Conservation (phyloP, 2,329 filamentous ascomycete genomes). For the Fusarium chuoi region DNA sequence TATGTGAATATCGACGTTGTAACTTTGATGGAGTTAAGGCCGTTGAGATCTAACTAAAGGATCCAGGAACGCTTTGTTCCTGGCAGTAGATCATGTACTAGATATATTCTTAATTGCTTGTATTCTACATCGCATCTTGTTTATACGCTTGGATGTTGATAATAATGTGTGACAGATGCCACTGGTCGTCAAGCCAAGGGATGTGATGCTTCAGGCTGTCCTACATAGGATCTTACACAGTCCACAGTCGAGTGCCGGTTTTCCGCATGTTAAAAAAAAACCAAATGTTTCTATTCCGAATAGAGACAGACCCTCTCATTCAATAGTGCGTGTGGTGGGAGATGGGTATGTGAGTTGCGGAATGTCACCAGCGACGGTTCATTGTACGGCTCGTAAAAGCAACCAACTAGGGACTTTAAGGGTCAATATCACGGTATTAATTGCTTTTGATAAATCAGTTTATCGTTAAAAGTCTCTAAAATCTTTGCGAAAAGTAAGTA, state of each 20-base stretch:
- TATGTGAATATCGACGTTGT: constrained; percentile 50
- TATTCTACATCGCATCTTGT: constrained; percentile 10
- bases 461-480: accelerated
- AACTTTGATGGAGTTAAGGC: constrained; percentile 53
- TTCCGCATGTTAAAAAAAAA: constrained; percentile 60
- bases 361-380: constrained; percentile 8
- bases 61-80: constrained; percentile 38
- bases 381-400: background rate
- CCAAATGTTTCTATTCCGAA: constrained; percentile 46
- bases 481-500: background rate
- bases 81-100: background rate
- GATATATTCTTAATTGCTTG: constrained; percentile 48
- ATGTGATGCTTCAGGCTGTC: constrained; percentile 64
- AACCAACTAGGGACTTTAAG: background rate
- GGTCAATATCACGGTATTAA: too few relatives aligned
- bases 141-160: background rate
- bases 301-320: constrained; percentile 41
- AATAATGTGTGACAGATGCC: background rate
- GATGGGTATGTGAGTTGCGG: constrained; percentile 16
- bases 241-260: constrained; percentile 58
- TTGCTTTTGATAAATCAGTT: background rate
- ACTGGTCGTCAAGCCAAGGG: constrained; percentile 57
- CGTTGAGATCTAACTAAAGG: constrained; percentile 54
- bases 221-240: constrained; percentile 63
- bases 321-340: constrained; percentile 34